phyloP scores from a whole-genome alignment of 257 asterid genomes.

The Marsdenia floribunda region DNA sequence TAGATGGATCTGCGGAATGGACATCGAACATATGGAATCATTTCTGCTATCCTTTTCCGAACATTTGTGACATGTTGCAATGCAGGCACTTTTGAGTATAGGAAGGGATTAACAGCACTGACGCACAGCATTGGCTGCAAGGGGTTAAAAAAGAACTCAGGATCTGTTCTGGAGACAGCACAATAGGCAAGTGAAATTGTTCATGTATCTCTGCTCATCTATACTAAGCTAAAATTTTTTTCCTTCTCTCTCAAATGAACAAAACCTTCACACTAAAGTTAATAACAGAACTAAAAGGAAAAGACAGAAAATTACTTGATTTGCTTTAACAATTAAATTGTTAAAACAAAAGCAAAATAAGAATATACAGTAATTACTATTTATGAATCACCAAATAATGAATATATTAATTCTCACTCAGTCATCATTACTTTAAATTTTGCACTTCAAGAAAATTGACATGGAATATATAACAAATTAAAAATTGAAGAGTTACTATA shows the following conservation, averaged over 20 bases:
- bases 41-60: slow-evolving; percentile 59
- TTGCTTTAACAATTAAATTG: background rate
- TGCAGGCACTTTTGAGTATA: slow-evolving; percentile 78
- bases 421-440: no score
- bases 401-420: no score
- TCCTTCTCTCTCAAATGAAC: no score
- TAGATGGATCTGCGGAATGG: slow-evolving; percentile 66
- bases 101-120: slow-evolving; percentile 87
- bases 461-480: no score
- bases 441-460: background rate
- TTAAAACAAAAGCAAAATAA: no score
- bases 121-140: slow-evolving; percentile 99
- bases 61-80: slow-evolving; percentile 83
- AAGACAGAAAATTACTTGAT: background rate
- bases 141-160: slow-evolving; percentile 8
- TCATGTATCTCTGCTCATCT: background rate
- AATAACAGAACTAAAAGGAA: background rate
- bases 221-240: background rate
- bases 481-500: no score
- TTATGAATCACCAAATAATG: no score
- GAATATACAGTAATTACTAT: background rate
- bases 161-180: background rate
- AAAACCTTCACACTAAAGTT: no score
- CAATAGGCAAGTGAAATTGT: background rate
- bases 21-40: slow-evolving; percentile 83